Conservation (phyloP, 2,329 filamentous ascomycete genomes). For the Pyrenochaeta sp. region DNA sequence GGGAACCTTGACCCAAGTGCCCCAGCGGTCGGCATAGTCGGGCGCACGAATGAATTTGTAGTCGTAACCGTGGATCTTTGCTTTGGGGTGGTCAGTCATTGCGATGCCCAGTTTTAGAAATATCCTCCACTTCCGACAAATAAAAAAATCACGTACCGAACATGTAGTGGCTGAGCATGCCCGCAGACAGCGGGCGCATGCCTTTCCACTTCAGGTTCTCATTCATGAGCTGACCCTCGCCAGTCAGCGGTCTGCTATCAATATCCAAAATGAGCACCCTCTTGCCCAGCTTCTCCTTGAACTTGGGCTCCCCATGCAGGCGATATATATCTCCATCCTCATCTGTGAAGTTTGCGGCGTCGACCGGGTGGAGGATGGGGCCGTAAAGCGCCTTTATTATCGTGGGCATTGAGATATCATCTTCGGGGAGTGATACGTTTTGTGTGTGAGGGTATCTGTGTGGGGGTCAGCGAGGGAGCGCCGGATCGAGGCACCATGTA, state of each 20-base stretch:
- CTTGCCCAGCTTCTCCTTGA: conserved; percentile 47
- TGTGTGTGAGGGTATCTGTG: conserved; percentile 35
- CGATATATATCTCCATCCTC: conserved; percentile 46
- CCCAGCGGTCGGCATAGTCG: conserved; percentile 51
- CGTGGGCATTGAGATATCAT: conserved; percentile 44
- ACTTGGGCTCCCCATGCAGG: conserved; percentile 39
- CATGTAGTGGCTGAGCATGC: conserved; percentile 50
- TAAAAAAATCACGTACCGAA: conserved; percentile 32
- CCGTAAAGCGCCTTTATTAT: conserved; percentile 48
- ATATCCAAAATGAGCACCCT: conserved; percentile 48
- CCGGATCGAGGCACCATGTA: not conserved
- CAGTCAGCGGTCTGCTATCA: conserved; percentile 46
- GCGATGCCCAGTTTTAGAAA: not conserved
- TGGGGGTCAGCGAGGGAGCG: too few species aligned
- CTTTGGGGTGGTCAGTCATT: conserved; percentile 32
- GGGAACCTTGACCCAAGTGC: conserved; percentile 60
- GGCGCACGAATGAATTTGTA: conserved; percentile 57
- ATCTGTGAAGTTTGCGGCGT: conserved; percentile 47
- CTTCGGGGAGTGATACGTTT: conserved; percentile 33
- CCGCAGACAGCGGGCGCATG: conserved; percentile 46
- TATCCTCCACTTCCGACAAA: not conserved
- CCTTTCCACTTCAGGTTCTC: conserved; percentile 46
- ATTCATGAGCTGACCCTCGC: conserved; percentile 46
- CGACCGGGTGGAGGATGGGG: conserved; percentile 45
- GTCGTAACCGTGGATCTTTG: conserved; percentile 58